These are phyloP conservation scores for Bigelowiella natans DNA, from an alignment of 78 protist genomes.

Conservation along the genomic window DNA sequence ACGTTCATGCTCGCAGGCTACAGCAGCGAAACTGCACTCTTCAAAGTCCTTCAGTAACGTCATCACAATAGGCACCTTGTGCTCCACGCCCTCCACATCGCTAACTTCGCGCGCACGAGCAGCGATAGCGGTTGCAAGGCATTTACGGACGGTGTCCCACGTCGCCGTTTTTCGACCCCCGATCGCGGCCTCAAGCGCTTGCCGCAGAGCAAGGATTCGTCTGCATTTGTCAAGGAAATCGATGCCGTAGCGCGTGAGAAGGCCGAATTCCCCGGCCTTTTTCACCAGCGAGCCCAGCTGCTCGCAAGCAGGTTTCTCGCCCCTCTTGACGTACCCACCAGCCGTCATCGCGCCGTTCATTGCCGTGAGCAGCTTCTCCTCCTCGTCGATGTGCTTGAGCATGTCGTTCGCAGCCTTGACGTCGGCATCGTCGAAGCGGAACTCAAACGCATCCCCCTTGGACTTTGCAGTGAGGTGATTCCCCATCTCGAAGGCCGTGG, in stretches of 20 bases:
- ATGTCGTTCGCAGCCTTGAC: not conserved
- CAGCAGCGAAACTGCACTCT: not conserved
- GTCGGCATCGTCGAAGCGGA: not conserved
- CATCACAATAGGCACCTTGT: not conserved
- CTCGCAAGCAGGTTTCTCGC: not conserved
- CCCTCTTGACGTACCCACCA: not conserved
- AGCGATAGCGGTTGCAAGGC: not conserved
- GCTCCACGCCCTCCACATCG: not conserved
- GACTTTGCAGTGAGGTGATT: not conserved
- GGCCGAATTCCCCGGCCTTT: not conserved
- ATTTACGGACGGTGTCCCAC: not conserved
- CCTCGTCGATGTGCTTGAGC: not conserved
- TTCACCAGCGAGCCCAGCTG: not conserved
- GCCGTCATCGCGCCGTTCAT: not conserved
- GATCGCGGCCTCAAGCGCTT: not conserved
- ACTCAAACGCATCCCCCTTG: not conserved
- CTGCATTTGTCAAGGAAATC: not conserved
- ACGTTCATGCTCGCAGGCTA: not conserved
- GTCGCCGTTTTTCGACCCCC: not conserved
- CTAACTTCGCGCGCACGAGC: not conserved
- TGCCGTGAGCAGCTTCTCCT: not conserved
- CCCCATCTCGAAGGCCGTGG: not conserved
- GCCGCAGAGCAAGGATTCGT: not conserved
- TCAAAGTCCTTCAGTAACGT: not conserved
- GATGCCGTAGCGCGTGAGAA: not conserved